Base-by-base conservation (phyloP, 345 rosid species). In the Atalantia buxifolia region DNA sequence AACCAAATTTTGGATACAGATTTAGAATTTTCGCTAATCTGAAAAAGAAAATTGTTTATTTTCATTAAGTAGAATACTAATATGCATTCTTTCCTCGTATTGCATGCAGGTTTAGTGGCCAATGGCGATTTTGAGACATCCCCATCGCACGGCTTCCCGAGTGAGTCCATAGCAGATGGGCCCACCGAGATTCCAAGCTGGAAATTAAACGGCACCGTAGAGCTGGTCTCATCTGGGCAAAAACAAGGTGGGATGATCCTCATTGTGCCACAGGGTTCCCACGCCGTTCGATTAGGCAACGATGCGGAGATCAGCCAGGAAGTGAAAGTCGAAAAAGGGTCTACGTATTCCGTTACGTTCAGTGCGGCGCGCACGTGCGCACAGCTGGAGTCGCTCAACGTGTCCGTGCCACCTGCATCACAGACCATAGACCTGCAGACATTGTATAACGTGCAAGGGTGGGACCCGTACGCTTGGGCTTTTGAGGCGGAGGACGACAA, bases 361-460 rank as follows among this genome's bases (percentile, higher is more conserved):
- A 92, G 98, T n/a, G 98, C 99, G 22, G 97, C 99, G 8, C 97
- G 99, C 84, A 96, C 99, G 66, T 96, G 99, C 82, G 99, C 98
- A 0, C 99, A 94, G 87, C 87, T 94, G 62, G 99, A 96, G 79
- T 88, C 98, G 7, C 77, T 96, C 10, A 96, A 96, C 82, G 97
- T 96, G 69, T 96, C 99, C 19, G 97, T 94, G 68, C 86, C 89
- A 12, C 85, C 90, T 4, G 93, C 92, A 24, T 92, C 98, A 0
- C 94, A 92, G 61, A 90, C 84, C 64, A 91, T 96, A 56, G 99
- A 96, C 83, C 79, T 96, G 71, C 99, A 96, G 82, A 96, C 99
- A 7, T 81, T 96, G 66, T 94, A 96, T 66, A 94, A 83, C 90
- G 95, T 96, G 72, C 98, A 91, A 65, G 99, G 97, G 36, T 96